Conservation (phyloP, 495 filamentous ascomycete genomes). For the Neurospora sp. region DNA sequence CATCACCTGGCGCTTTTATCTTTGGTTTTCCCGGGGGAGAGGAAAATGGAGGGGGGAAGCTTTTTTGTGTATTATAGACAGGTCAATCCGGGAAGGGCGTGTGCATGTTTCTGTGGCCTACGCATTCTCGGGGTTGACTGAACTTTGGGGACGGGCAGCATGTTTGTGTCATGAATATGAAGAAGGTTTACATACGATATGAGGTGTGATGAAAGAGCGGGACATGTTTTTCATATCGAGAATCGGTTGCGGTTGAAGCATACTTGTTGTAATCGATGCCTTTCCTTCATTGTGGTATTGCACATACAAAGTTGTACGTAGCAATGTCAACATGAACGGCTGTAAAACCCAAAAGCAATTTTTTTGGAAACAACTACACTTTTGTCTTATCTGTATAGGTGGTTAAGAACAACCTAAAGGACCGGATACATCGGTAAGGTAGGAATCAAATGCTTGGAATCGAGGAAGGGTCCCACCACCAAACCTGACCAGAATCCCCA, state of each 20-base stretch:
- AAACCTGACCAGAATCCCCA: too few species aligned
- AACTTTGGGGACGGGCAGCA: not conserved
- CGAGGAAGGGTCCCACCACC: too few species aligned
- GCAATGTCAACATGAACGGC: not conserved
- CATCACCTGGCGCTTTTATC: not conserved
- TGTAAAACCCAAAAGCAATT: not conserved
- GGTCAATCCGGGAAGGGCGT: conserved; percentile 2
- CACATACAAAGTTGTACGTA: not conserved
- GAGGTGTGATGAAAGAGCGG: not conserved
- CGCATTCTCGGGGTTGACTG: not conserved
- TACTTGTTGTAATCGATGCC: not conserved
- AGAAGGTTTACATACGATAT: not conserved
- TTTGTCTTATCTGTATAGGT: not conserved
- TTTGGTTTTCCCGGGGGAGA: not conserved
- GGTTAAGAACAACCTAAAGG: too few species aligned
- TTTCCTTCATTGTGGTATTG: not conserved
- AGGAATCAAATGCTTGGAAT: not conserved
- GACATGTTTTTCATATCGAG: not conserved
- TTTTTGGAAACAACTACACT: not conserved
- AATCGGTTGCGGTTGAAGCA: not conserved
- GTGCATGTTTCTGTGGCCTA: not conserved
- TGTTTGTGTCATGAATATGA: not conserved
- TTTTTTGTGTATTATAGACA: conserved; percentile 14
- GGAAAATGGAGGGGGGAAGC: conserved; percentile 1
- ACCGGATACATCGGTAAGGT: not conserved